Percentiles rank a stretch among this genome's conserved stretches.
Evolutionary conservation across 805 yeast species (phyloP).

Genomic region (Sungouiozyma intestinalis): DNA sequence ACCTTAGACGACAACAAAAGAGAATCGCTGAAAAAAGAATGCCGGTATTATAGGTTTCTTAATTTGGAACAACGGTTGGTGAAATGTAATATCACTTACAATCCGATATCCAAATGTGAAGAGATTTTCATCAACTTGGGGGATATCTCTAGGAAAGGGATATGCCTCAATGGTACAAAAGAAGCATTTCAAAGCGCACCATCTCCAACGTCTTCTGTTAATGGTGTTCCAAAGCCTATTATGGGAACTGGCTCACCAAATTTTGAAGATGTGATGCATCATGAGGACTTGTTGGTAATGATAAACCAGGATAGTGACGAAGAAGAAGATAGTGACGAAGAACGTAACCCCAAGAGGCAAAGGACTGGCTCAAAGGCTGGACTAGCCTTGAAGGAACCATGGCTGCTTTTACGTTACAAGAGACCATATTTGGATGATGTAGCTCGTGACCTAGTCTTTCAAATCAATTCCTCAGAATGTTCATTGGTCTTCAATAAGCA

Average conservation of each 20-base stretch:
- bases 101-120: conserved; percentile 41
- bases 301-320: neutral
- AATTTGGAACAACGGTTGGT: conserved; percentile 64
- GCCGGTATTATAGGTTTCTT: conserved; percentile 64
- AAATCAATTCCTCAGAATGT: conserved; percentile 29
- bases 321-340: neutral
- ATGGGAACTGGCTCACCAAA: conserved; percentile 1
- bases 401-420: conserved; percentile 28
- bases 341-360: conserved; percentile 1
- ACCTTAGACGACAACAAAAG: conserved; percentile 49
- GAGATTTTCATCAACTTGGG: conserved; percentile 46
- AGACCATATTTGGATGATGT: conserved; percentile 38
- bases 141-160: conserved; percentile 37
- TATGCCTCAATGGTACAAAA: conserved; percentile 5
- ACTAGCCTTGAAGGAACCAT: neutral
- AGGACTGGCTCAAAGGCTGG: neutral
- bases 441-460: conserved; percentile 34
- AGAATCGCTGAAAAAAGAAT: conserved; percentile 49
- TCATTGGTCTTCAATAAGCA: conserved; percentile 25
- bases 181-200: neutral
- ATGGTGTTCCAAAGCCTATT: neutral
- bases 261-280: conserved; percentile 1
- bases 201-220: neutral
- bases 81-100: conserved; percentile 38
- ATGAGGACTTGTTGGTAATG: neutral